phyloP scores from a whole-genome alignment of 2,329 filamentous ascomycete genomes.

The Ascochyta rabiei region DNA sequence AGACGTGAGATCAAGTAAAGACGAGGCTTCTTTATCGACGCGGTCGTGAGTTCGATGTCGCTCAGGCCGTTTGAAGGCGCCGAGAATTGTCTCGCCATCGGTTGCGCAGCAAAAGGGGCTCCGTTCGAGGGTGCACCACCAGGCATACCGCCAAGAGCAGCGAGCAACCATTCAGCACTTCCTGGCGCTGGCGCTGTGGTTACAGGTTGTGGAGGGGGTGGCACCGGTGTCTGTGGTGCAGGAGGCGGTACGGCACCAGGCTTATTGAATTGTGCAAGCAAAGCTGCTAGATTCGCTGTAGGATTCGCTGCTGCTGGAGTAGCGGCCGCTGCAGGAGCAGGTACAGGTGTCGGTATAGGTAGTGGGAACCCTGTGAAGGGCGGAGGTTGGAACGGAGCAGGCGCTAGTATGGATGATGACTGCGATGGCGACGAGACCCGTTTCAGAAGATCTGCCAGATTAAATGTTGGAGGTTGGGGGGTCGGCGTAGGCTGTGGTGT shows the following conservation, averaged over 20 bases:
- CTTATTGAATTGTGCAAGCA: slow-evolving; percentile 42
- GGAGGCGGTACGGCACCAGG: slow-evolving; percentile 26
- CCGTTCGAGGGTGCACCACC: slow-evolving; percentile 35
- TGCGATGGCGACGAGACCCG: slow-evolving; percentile 38
- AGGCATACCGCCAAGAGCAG: slow-evolving; percentile 37
- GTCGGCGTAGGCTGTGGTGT: slow-evolving; percentile 29
- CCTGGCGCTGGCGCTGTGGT: slow-evolving; percentile 24
- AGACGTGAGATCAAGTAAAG: slow-evolving; percentile 75
- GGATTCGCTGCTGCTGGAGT: slow-evolving; percentile 35
- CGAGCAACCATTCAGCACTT: slow-evolving; percentile 41
- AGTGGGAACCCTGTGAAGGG: slow-evolving; percentile 35
- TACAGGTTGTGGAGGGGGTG: slow-evolving; percentile 21
- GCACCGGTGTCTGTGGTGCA: slow-evolving; percentile 25
- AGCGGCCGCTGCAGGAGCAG: slow-evolving; percentile 29
- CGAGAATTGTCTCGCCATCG: slow-evolving; percentile 36
- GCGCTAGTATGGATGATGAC: slow-evolving; percentile 28
- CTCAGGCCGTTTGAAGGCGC: slow-evolving; percentile 50
- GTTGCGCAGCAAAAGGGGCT: slow-evolving; percentile 31
- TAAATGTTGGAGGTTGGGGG: slow-evolving; percentile 29
- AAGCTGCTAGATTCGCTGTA: slow-evolving; percentile 37
- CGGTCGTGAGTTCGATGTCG: slow-evolving; percentile 66
- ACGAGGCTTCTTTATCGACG: slow-evolving; percentile 76
- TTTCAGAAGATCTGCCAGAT: slow-evolving; percentile 39
- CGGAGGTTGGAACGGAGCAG: slow-evolving; percentile 36
- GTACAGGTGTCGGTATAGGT: slow-evolving; percentile 30